Base-by-base conservation (phyloP, 345 rosid species). In the Arabis alpina region DNA sequence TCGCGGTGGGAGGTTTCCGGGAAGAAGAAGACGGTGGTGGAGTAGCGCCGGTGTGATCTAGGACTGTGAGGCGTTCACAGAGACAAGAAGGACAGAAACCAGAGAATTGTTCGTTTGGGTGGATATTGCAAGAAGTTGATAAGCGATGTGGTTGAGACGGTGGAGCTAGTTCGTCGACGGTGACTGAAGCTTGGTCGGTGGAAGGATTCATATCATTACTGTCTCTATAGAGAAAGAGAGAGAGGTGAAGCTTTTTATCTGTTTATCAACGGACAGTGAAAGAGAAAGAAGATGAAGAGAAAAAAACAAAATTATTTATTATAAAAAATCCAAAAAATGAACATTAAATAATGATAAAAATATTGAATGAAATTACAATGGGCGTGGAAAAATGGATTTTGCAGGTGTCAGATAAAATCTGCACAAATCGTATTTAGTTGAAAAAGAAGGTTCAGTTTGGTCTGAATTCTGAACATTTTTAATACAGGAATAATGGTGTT, bases 11-110 rank as follows among this genome's bases (percentile, higher is more conserved):
- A 9, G 91, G 83, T 72, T 84, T 83, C 45, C 86, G 82, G 52
- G 71, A 63, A 39, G 80, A 67, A 24, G 72, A 61, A 6, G 42
- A 91, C 44, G 54, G 71, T 1, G 36, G 70, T 34, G 52, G 84
- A 36, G 68, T 81, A 70, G 55, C 71, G 51, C 83, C 70, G 64
- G 63, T 72, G 63, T 73, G 88, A 52, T 95, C 94, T 76, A 95
- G 80, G 44, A 82, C 82, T 50, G 92, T 77, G 68, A 95, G 98
- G 6, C 99, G 98, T 67, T 95, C 98, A 80, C 92, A 95, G 83
- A 95, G 98, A 83, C 98, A 95, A 39, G 88, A 83, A 70, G 99
- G 97, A 61, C 99, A 95, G 76, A 95, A 95, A 34, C 94, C 91
- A 47, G 97, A 88, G 85, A 88, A 95, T 1, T 78, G 81, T 71